A percentile compares a stretch with the other conserved stretches of the same genome.
phyloP scores from a whole-genome alignment of 2,329 filamentous ascomycete species.

The Emericellopsis cladophorae region DNA sequence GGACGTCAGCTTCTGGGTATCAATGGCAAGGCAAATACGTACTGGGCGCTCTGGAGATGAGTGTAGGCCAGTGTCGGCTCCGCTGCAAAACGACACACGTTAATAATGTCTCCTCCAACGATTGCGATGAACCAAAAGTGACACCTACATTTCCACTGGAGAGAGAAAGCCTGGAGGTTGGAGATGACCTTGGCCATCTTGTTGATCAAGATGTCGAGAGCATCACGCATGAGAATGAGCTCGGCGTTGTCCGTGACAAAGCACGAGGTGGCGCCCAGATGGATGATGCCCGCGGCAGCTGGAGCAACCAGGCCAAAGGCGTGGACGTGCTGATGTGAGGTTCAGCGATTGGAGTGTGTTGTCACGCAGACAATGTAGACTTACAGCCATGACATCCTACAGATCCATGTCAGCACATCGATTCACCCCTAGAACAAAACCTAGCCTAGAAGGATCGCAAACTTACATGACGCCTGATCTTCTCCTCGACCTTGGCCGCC shows the following conservation, averaged over 20 bases:
- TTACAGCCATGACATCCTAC: slow-evolving; percentile 44
- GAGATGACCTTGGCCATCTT: slow-evolving; percentile 70
- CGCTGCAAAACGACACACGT: not conserved
- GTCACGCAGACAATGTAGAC: slow-evolving; percentile 8
- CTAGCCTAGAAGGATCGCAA: no score
- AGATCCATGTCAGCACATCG: slow-evolving; percentile 1
- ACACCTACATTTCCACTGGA: slow-evolving; percentile 49
- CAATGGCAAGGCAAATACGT: no score
- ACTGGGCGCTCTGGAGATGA: slow-evolving; percentile 43
- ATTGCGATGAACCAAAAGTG: no score
- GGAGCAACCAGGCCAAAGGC: slow-evolving; percentile 64
- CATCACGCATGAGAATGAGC: slow-evolving; percentile 52
- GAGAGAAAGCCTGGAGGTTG: slow-evolving; percentile 61
- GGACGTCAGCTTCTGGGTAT: slow-evolving; percentile 33
- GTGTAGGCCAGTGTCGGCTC: slow-evolving; percentile 67
- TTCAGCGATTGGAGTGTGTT: not conserved
- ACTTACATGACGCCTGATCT: slow-evolving; percentile 43
- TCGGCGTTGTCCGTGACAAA: slow-evolving; percentile 59
- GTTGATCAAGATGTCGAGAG: slow-evolving; percentile 60
- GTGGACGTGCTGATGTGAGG: slow-evolving; percentile 42
- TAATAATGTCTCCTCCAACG: no score
- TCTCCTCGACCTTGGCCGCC: slow-evolving; percentile 65
- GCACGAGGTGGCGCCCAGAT: slow-evolving; percentile 38
- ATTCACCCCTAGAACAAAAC: no score
- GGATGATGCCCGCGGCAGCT: slow-evolving; percentile 71